Conservation (phyloP, 2,329 filamentous ascomycete species). For the Macrophomina phaseolina region DNA sequence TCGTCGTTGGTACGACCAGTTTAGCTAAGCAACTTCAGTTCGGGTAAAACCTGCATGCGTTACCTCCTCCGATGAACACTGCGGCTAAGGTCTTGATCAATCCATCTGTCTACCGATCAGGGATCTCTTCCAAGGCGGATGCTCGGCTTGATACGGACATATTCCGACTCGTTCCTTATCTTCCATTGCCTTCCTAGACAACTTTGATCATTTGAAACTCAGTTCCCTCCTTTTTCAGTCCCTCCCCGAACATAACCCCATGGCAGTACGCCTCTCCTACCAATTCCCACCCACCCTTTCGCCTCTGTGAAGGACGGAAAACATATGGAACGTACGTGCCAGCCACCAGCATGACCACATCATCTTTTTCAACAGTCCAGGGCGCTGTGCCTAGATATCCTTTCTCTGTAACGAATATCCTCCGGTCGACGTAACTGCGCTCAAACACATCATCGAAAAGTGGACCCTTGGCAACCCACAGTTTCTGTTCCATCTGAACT, state of each 20-base stretch:
- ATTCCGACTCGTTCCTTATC: too few species aligned
- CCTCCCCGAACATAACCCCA: background rate
- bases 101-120: too few species aligned
- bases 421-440: background rate
- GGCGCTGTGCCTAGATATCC: background rate
- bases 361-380: background rate
- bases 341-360: background rate
- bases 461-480: too few species aligned
- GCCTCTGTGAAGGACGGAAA: background rate
- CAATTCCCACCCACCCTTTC: background rate
- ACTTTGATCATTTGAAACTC: background rate
- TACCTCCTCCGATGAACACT: too few species aligned
- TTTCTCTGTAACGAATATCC: background rate
- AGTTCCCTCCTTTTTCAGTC: too few species aligned
- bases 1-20: too few species aligned
- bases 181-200: background rate
- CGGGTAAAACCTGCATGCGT: too few species aligned
- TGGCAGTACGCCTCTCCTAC: constrained; percentile 6
- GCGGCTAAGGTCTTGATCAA: too few species aligned
- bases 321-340: background rate
- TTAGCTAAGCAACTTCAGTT: too few species aligned
- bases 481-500: background rate
- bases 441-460: background rate
- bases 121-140: too few species aligned
- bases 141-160: too few species aligned